Evolutionary conservation across 2,329 filamentous ascomycete genomes (phyloP).

Genomic region (Claviceps fusiformis): DNA sequence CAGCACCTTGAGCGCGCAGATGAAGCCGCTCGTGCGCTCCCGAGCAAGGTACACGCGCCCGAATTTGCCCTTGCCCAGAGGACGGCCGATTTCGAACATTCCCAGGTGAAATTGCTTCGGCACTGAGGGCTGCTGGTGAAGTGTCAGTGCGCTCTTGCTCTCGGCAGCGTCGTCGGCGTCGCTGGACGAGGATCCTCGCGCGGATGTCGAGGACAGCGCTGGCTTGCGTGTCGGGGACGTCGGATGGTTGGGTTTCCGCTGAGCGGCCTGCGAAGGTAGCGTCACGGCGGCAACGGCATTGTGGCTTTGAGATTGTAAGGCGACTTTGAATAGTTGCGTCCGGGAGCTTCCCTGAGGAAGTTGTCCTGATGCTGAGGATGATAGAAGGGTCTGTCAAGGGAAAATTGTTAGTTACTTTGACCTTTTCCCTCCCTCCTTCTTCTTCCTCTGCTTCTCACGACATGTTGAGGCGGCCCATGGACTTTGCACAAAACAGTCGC

Average conservation of each 20-base stretch:
- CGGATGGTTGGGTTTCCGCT: constrained; percentile 33
- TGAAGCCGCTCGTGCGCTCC: constrained; percentile 51
- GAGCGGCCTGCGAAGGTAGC: constrained; percentile 51
- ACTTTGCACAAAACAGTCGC: constrained; percentile 1
- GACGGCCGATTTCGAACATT: constrained; percentile 66
- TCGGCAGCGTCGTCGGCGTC: constrained; percentile 37
- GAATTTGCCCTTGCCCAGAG: constrained; percentile 61
- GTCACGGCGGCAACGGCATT: constrained; percentile 53
- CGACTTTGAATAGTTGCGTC: constrained; percentile 75
- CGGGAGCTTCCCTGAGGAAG: constrained; percentile 44
- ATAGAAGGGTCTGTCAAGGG: constrained; percentile 14
- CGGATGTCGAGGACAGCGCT: constrained; percentile 19
- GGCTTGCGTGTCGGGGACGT: constrained; percentile 41
- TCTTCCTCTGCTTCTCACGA: neutral
- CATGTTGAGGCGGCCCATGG: too few species aligned
- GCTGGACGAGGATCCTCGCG: constrained; percentile 27
- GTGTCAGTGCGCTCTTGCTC: neutral
- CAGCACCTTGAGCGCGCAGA: constrained; percentile 59
- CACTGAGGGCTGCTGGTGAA: constrained; percentile 3
- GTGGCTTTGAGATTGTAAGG: constrained; percentile 64
- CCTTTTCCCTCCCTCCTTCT: neutral
- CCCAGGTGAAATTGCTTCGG: constrained; percentile 22
- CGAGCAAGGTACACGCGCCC: constrained; percentile 60
- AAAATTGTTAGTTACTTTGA: neutral
- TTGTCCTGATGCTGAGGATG: constrained; percentile 23